Evolutionary conservation across 768 basidiomycete genomes (phyloP).

Genomic region (Neoboletus brunneissimus): DNA sequence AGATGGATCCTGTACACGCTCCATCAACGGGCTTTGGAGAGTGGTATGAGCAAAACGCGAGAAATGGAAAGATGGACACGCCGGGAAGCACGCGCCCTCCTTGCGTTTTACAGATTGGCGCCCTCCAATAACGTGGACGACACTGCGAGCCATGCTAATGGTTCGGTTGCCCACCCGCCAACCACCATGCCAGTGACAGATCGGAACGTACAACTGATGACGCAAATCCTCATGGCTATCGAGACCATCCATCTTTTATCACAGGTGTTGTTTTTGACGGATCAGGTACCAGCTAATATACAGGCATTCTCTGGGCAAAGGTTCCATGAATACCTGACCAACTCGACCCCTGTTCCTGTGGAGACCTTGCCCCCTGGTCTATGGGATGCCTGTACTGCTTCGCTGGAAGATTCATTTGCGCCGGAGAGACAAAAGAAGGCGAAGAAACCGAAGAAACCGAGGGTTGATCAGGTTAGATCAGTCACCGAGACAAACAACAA

Average conservation of each 20-base stretch:
- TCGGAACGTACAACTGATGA: conserved; percentile 64
- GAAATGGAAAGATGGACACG: conserved; percentile 69
- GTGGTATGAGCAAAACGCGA: conserved; percentile 48
- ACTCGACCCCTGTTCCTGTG: conserved; percentile 18
- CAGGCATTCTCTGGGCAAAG: conserved; percentile 54
- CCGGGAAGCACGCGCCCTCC: conserved; percentile 56
- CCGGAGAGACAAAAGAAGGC: conserved; percentile 46
- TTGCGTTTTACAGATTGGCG: conserved; percentile 43
- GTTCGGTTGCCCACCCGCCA: conserved; percentile 15
- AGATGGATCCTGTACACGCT: conserved; percentile 60
- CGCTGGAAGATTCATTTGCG: conserved; percentile 47
- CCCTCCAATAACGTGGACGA: background rate
- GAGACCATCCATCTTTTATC: conserved; percentile 62
- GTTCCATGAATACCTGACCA: conserved; percentile 55
- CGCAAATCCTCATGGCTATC: conserved; percentile 58
- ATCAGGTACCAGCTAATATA: conserved; percentile 44
- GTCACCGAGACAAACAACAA: conserved; percentile 24
- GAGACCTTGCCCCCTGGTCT: conserved; percentile 33
- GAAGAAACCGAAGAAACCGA: conserved; percentile 30
- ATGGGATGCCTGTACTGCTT: conserved; percentile 47
- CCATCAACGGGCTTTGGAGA: conserved; percentile 51
- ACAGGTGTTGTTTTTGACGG: conserved; percentile 56
- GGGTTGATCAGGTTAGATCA: conserved; percentile 13
- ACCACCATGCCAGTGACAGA: conserved; percentile 40
- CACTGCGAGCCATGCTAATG: conserved; percentile 17